Percentiles rank a stretch among this genome's conserved stretches.
These are phyloP conservation scores for Arthrobotrys musiformis DNA, from an alignment of 2,329 filamentous ascomycete genomes.

Conservation along the genomic window DNA sequence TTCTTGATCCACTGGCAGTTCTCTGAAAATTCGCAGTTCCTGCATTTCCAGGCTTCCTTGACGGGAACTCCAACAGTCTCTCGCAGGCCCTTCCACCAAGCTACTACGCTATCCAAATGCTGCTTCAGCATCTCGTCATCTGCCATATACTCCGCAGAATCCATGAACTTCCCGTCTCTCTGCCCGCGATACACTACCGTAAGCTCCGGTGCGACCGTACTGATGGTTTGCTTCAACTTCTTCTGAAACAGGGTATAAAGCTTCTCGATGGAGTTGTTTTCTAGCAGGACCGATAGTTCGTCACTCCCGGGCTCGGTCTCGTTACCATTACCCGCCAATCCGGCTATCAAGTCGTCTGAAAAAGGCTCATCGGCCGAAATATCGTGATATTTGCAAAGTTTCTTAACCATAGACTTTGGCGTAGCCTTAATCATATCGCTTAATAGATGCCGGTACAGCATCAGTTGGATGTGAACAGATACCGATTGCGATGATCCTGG, in stretches of 20 bases:
- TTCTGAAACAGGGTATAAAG: constrained; percentile 70
- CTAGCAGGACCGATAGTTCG: constrained; percentile 66
- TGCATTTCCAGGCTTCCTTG: constrained; percentile 88
- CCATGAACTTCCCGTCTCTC: constrained; percentile 67
- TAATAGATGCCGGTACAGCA: constrained; percentile 89
- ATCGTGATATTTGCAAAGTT: constrained; percentile 76
- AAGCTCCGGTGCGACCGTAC: constrained; percentile 70
- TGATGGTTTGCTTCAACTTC: constrained; percentile 68
- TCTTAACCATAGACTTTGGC: constrained; percentile 72
- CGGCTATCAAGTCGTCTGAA: constrained; percentile 74
- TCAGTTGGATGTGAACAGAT: constrained; percentile 85
- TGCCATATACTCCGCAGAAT: constrained; percentile 73
- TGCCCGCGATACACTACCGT: constrained; percentile 69
- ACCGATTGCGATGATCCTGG: constrained; percentile 69
- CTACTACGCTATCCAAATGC: constrained; percentile 77
- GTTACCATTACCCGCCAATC: constrained; percentile 39
- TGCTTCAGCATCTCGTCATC: constrained; percentile 72
- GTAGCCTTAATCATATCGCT: constrained; percentile 75
- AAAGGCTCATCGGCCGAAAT: constrained; percentile 75
- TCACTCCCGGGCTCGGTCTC: constrained; percentile 14
- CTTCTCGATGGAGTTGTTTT: constrained; percentile 70
- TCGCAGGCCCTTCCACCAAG: constrained; percentile 87
- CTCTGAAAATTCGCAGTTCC: constrained; percentile 81
- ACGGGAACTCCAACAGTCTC: constrained; percentile 78
- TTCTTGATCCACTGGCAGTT: constrained; percentile 79